These are phyloP conservation scores for Malassezia vespertilionis DNA, from an alignment of 1,284 basidiomycete genomes.

Conservation along the genomic window DNA sequence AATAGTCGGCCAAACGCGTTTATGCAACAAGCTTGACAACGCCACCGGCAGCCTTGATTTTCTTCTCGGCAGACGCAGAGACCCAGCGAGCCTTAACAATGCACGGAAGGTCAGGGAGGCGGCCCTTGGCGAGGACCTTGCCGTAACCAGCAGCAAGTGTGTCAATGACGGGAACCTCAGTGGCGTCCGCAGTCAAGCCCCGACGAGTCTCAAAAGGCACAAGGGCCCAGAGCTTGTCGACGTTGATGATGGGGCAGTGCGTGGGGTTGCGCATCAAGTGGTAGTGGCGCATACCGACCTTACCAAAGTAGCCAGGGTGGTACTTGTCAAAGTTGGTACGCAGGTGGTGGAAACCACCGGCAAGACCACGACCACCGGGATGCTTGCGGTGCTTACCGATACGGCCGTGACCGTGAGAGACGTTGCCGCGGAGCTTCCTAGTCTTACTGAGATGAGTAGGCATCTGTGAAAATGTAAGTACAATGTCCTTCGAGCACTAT, in stretches of 20 bases:
- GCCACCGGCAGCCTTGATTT: conserved; percentile 48
- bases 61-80: conserved; percentile 46
- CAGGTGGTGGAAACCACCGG: conserved; percentile 99
- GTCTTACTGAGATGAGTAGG: conserved; percentile 89
- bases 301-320: conserved; percentile 83
- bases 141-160: conserved; percentile 46
- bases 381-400: conserved; percentile 99
- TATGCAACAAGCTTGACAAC: conserved; percentile 40
- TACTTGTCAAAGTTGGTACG: conserved; percentile 54
- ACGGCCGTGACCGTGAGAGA: conserved; percentile 89
- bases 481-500: too few relatives aligned
- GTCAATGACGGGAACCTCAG: conserved; percentile 47
- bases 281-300: conserved; percentile 88
- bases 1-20: not conserved
- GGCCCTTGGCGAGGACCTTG: conserved; percentile 47
- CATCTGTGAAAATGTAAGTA: too few relatives aligned
- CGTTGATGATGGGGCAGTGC: conserved; percentile 89
- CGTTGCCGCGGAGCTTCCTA: conserved; percentile 76
- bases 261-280: conserved; percentile 81
- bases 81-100: conserved; percentile 48
- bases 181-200: conserved; percentile 28
- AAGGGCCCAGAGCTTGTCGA: conserved; percentile 48
- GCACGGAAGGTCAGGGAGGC: conserved; percentile 41
- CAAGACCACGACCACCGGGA: conserved; percentile 99
- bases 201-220: conserved; percentile 44